Evolutionary conservation across 2,329 filamentous ascomycete species (phyloP).

Genomic region (Chaetomiaceae sp.): DNA sequence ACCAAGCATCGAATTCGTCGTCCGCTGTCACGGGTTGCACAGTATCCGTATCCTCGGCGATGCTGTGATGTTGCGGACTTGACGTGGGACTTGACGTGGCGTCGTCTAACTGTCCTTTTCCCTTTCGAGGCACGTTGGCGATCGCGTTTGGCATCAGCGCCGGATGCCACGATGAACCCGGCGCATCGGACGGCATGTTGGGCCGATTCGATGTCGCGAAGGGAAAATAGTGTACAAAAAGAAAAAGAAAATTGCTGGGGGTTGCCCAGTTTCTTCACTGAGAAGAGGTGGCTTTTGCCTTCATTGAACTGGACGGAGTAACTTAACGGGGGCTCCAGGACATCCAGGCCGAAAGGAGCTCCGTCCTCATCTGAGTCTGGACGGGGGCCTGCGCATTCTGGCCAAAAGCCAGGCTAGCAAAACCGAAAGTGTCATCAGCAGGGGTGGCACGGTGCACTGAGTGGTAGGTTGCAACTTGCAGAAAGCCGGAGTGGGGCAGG

Average conservation of each 20-base stretch:
- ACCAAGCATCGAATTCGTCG: slow-evolving; percentile 27
- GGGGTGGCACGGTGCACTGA: slow-evolving; percentile 22
- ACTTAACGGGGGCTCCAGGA: no score
- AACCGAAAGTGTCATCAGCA: not conserved
- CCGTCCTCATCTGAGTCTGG: no score
- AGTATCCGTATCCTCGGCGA: not conserved
- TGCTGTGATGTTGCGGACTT: not conserved
- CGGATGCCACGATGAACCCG: slow-evolving; percentile 46
- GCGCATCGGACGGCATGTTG: slow-evolving; percentile 40
- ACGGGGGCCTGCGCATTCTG: no score
- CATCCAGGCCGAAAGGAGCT: no score
- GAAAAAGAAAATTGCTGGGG: no score
- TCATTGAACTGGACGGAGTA: no score
- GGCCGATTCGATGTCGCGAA: slow-evolving; percentile 21
- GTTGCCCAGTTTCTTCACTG: no score
- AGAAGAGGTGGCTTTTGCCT: no score
- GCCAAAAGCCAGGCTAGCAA: not conserved
- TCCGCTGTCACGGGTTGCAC: not conserved
- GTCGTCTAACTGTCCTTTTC: not conserved
- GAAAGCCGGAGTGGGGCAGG: slow-evolving; percentile 1
- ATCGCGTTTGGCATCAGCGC: slow-evolving; percentile 45
- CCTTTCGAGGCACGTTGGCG: slow-evolving; percentile 22
- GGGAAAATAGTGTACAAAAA: no score
- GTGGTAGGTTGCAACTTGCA: no score
- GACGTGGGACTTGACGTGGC: slow-evolving; percentile 3